Base-by-base conservation (phyloP, 805 yeast genomes). In the Metschnikowia shivogae region DNA sequence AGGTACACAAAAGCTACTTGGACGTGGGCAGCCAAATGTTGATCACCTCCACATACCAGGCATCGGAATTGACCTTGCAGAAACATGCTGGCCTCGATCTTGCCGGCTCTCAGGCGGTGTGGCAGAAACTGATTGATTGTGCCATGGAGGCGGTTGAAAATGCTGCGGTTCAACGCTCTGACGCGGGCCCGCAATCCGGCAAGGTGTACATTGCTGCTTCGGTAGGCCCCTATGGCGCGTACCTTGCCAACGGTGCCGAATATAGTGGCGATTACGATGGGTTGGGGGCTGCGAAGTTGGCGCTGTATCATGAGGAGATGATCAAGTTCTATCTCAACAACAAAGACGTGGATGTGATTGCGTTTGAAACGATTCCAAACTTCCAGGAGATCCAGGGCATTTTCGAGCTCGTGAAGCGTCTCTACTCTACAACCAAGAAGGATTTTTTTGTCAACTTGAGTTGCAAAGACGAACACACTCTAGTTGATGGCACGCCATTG, bases 161-260 rank as follows among this genome's bases (percentile, higher is more conserved):
- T 29, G 5, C 31, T 12, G 36, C 13, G 4, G 34, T 26, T 30
- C 29, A 28, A 12, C 29, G 12, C 19, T 31, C 40, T 9, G 31
- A 31, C 2, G 11, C 36, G 17, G 35, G 46, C 3, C 28, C 44
- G 19, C 17, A 38, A 22, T 6, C 17, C 19, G 46, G 48, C 17
- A 45, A 53, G 13, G 50, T 58, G 7, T 55, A 45, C 37, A 70
- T 82, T 5, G 78, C 78, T 1, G 95, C 86, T 0, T 78, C 86
- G 6, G 63, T 86, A 31, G 96, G 95, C 0, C 88, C 95, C 0
- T 87, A 78, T 59, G 95, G 90, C 1, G 86, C 90, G 0, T 80
- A 65, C 52, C 57, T 84, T 31, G 79, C 84, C 26, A 72, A 79
- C 50, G 89, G 89, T 0, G 72, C 84, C 0, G 96, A 87, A 56